Percentiles rank a stretch among this genome's conserved stretches.
These are phyloP conservation scores for Psophocarpus tetragonolobus DNA, from an alignment of 306 rosid species.

Conservation along the genomic window DNA sequence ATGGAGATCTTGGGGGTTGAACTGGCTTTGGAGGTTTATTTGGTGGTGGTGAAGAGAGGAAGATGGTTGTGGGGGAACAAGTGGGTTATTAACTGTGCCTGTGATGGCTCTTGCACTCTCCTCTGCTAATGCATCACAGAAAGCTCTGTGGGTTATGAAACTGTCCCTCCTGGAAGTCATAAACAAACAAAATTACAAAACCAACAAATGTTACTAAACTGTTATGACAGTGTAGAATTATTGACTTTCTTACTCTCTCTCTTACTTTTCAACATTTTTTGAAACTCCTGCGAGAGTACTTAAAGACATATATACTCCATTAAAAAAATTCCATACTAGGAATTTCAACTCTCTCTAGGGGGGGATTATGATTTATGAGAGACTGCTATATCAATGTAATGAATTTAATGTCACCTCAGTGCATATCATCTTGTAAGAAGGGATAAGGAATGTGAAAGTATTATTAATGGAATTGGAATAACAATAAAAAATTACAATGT, in stretches of 20 bases:
- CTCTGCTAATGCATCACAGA: conserved; percentile 95
- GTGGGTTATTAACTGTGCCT: conserved; percentile 38
- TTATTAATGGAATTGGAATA: background rate
- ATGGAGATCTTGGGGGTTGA: conserved; percentile 42
- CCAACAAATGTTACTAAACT: conserved; percentile 30
- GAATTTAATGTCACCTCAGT: background rate
- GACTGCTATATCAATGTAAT: conserved; percentile 27
- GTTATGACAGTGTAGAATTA: conserved; percentile 28
- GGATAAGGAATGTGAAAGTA: background rate
- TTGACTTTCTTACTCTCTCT: conserved; percentile 33
- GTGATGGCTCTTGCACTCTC: conserved; percentile 73
- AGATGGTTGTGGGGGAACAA: conserved; percentile 40
- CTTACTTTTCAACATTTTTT: conserved; percentile 25
- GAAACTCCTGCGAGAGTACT: background rate
- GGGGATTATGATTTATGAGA: conserved; percentile 23
- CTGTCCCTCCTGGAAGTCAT: conserved; percentile 84
- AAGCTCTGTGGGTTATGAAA: conserved; percentile 98
- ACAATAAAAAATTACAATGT: background rate
- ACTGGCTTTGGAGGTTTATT: conserved; percentile 48
- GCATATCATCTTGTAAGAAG: conserved; percentile 19
- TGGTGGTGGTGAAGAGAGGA: conserved; percentile 32
- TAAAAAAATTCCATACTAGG: conserved; percentile 10
- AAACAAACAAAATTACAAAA: conserved; percentile 37
- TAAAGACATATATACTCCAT: conserved; percentile 26
- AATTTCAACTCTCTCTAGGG: conserved; percentile 22